These are phyloP conservation scores for Neodidymelliopsis sp. DNA, from an alignment of 2,329 filamentous ascomycete genomes.

Conservation along the genomic window DNA sequence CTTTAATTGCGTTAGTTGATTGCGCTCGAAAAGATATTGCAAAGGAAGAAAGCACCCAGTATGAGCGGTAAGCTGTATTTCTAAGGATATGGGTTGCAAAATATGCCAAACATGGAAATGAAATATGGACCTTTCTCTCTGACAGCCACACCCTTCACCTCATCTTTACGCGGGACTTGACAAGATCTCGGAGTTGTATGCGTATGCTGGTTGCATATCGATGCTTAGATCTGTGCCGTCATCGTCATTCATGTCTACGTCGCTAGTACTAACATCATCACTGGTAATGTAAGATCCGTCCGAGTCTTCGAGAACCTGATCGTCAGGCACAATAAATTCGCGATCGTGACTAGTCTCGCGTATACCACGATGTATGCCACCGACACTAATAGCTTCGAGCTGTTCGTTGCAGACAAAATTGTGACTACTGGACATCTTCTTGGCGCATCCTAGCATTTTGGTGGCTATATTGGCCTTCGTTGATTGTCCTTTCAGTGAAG, in stretches of 20 bases:
- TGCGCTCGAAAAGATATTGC: no score
- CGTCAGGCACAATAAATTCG: constrained; percentile 5
- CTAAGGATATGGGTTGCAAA: no score
- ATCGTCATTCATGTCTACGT: constrained; percentile 5
- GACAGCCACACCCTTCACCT: neutral
- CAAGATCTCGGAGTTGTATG: constrained; percentile 14
- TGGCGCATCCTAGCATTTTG: neutral
- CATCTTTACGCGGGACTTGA: neutral
- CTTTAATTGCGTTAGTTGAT: no score
- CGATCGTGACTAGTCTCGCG: constrained; percentile 10
- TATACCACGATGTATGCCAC: neutral
- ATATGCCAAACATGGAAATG: no score
- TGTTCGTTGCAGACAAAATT: neutral
- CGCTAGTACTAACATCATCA: neutral
- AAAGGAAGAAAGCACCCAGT: no score
- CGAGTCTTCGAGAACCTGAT: neutral
- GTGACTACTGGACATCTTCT: neutral
- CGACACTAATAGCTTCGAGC: neutral
- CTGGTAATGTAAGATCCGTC: constrained; percentile 2
- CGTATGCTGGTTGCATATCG: constrained; percentile 19
- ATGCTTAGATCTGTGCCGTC: constrained; percentile 17
- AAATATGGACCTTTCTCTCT: no score
- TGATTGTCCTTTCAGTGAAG: neutral
- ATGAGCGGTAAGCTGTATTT: no score
- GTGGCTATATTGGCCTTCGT: neutral